Base-by-base conservation (phyloP, 78 protist species). In the Creolimax fragrantissima region DNA sequence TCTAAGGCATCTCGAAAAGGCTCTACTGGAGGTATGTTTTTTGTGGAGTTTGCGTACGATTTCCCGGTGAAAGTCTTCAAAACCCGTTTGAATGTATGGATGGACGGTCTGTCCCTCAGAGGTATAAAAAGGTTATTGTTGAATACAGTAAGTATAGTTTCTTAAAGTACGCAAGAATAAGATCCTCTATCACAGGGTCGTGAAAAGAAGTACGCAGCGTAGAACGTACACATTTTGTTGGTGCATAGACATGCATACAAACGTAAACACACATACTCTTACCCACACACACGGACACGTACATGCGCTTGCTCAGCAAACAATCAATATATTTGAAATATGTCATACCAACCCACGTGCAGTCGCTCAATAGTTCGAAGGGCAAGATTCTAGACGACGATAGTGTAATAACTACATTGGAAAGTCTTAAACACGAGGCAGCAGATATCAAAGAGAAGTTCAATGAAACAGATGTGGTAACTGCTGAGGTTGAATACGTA, bases 301-400 rank as follows among this genome's bases (percentile, higher is more conserved):
- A n/a, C n/a, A n/a, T n/a, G n/a, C n/a, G n/a, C n/a, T n/a, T n/a
- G n/a, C n/a, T n/a, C n/a, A n/a, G n/a, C n/a, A n/a, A n/a, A n/a
- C n/a, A n/a, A n/a, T n/a, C n/a, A n/a, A n/a, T n/a, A n/a, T n/a
- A n/a, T n/a, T n/a, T n/a, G n/a, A n/a, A n/a, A n/a, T n/a, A 58
- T 24, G 74, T 58, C 74, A 17, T 58, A 32, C 24, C 39, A 17
- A 1, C 24, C 74, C 74, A 32, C 6, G 7, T 11, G 90, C 4
- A 5, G 44, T n/a, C 86, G 67, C 89, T 94, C 88, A 85, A 44
- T 67, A 95, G 92, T 44, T 94, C 93, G 32, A 45, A 67, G 85
- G 99, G 97, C 41, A 95, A 92, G 42, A 93, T 98, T 2, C 93
- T 98, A 42, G 99, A 98, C 39, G 98, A 97, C 93, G 98, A 97